Percentiles rank a stretch among this genome's conserved stretches.
phyloP scores from a whole-genome alignment of 2,329 filamentous ascomycete species.

The Chrysoporthe puriensis region DNA sequence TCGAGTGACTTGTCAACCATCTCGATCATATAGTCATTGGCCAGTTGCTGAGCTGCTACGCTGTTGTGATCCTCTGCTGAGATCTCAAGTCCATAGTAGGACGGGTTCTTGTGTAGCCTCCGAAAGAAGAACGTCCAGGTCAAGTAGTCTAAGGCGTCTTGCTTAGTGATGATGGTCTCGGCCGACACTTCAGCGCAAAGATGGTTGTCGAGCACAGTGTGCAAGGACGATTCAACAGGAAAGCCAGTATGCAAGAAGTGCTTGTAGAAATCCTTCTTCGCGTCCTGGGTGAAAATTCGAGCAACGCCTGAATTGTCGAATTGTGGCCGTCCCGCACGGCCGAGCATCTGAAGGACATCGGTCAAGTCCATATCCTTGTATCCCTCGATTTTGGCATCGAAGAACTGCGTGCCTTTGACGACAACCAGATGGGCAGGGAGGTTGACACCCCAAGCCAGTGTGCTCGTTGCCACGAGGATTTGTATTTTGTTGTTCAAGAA shows the following conservation, averaged over 20 bases:
- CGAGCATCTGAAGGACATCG: conserved; percentile 97
- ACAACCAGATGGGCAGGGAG: conserved; percentile 95
- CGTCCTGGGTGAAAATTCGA: conserved; percentile 94
- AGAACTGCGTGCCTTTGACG: conserved; percentile 97
- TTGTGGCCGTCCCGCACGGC: conserved; percentile 91
- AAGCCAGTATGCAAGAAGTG: conserved; percentile 98
- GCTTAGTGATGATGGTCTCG: conserved; percentile 89
- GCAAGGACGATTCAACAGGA: conserved; percentile 92
- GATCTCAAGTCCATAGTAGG: conserved; percentile 95
- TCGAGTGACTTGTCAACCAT: conserved; percentile 85
- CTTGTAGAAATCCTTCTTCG: conserved; percentile 99
- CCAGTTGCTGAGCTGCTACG: conserved; percentile 79
- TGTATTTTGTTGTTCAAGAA: conserved; percentile 99
- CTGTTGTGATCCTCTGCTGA: conserved; percentile 91
- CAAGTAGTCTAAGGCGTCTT: conserved; percentile 95
- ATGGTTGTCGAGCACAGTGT: conserved; percentile 97
- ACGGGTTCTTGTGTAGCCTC: conserved; percentile 94
- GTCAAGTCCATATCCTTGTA: conserved; percentile 99
- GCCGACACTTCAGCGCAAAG: conserved; percentile 92
- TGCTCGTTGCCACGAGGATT: conserved; percentile 92
- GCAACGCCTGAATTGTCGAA: conserved; percentile 97
- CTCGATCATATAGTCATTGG: conserved; percentile 92
- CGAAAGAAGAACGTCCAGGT: conserved; percentile 99
- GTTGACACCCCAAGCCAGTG: conserved; percentile 97
- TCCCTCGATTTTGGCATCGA: conserved; percentile 94